Evolutionary conservation across 306 rosid species (phyloP), one percentile per base, ranked within the genome.

Genomic region (Lathyrus tuberosus): DNA sequence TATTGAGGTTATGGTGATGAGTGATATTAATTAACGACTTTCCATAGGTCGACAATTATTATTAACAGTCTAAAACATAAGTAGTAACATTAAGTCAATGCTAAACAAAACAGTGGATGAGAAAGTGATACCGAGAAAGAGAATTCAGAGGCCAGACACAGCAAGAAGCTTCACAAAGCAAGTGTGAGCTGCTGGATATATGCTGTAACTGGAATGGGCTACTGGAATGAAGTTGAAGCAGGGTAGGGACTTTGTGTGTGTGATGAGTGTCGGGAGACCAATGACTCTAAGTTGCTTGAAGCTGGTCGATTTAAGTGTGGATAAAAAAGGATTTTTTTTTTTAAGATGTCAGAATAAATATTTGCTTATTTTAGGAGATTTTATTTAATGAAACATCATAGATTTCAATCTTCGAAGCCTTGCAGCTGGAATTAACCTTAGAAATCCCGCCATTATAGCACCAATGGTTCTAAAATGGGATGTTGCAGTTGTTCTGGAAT

Each of bases 241-340:
- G 38, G 63, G 22, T n/a, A 31, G 20, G 38, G 26, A 24, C 38
- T 51, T 9, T 51, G 57, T 18, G 14, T 51, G 28, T 17, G 13
- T 17, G 57, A n/a, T 51, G 66, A 43, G 60, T 41, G 61, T 73
- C 40, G 24, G 65, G 54, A 73, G 46, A 64, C 62, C 31, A 51
- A 54, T 22, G 47, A 64, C 42, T 8, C 35, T 44, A 58, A 20
- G 14, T 57, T 13, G 6, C 67, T 30, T 44, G 62, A 56, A 33
- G 40, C 20, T 7, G 40, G 18, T 67, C 1, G 51, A 12, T 74
- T 61, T 48, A 72, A 61, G 49, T 8, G 46, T 28, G 66, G 72
- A 10, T 64, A 54, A 43, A 74, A 14, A 42, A 8, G 24, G 22
- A 10, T 43, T 63, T 15, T 5, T 18, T 35, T 56, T 28, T 58